Evolutionary conservation across 176 grass and related monocot species (phyloP), one percentile per base, ranked within the genome.

Genomic region (Coix lacrymajobi): DNA sequence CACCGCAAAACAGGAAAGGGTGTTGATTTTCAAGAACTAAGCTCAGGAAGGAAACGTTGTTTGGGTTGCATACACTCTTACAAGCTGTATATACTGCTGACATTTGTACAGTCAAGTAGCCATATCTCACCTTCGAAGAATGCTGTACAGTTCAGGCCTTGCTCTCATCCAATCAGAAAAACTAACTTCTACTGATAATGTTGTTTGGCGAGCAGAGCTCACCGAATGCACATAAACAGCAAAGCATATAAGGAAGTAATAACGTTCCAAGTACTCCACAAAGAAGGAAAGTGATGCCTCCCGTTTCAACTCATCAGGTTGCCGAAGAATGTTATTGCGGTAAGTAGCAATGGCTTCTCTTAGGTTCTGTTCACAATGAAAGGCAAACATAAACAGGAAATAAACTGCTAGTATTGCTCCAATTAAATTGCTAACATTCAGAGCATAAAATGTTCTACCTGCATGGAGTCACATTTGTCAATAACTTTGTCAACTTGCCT

Each of bases 201-300:
- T 73, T 46, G 91, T 82, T 36, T 72, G 86, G 57, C 88, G 85
- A 79, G 88, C 86, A 79, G 92, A 85, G 81, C 84, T 90, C 79
- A 93, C 90, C 8, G 90, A 92, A 84, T 96, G 93, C 78, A 98
- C 72, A 82, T 95, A 98, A 45, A 98, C 91, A 68, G 96, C 92
- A 91, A 98, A 98, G 75, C 96, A 98, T 90, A 98, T 98, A 43
- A 98, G 91, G 81, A 98, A 98, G 87, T 98, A 98, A 87, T 98
- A 98, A n/a, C 96, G 93, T 73, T 98, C 96, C 89, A 98, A 92
- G 79, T 98, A 98, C 73, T 98, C 96, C 64, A 98, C 93, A 70
- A 98, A 98, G 85, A 98, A 98, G 56, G 96, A 98, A 86, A 98
- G 92, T 77, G 93, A 92, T 69, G 96, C 85, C 61, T 94, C 96